These are phyloP conservation scores for Panicum virgatum DNA, from an alignment of 202 grass and related monocot genomes.

Conservation along the genomic window DNA sequence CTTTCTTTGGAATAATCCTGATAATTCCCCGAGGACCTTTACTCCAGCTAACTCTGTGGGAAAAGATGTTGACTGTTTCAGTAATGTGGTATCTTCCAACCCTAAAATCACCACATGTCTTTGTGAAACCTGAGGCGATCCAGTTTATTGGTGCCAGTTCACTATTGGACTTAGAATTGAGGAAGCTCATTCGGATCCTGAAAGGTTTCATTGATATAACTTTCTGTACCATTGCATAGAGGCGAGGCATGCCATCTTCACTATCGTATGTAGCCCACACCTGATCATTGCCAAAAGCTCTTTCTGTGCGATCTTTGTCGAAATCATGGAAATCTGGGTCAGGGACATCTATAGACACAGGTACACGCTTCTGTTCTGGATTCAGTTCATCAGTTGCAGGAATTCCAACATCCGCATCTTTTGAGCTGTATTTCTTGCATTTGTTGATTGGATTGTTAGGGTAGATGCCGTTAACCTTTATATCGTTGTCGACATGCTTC, in stretches of 20 bases:
- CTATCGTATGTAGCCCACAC: constrained; percentile 99
- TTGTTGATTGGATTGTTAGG: constrained; percentile 42
- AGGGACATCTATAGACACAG: constrained; percentile 86
- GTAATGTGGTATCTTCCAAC: constrained; percentile 86
- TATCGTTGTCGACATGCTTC: constrained; percentile 41
- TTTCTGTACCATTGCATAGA: constrained; percentile 97
- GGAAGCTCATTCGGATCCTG: constrained; percentile 91
- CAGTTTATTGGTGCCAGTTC: constrained; percentile 92
- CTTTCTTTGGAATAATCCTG: constrained; percentile 86
- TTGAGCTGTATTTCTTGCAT: constrained; percentile 40
- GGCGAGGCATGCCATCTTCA: constrained; percentile 96
- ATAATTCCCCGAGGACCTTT: constrained; percentile 91
- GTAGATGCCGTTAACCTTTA: constrained; percentile 41
- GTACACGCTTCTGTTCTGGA: constrained; percentile 52
- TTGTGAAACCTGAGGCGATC: constrained; percentile 85
- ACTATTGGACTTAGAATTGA: constrained; percentile 92
- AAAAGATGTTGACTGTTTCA: constrained; percentile 98
- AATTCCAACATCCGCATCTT: constrained; percentile 25
- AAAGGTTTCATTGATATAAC: constrained; percentile 89
- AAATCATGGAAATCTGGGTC: constrained; percentile 98
- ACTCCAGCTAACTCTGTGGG: constrained; percentile 89
- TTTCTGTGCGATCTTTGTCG: constrained; percentile 89
- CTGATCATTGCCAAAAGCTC: constrained; percentile 81
- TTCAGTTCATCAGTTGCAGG: constrained; percentile 32
- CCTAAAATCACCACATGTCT: constrained; percentile 98